phyloP scores from a whole-genome alignment of 2,329 filamentous ascomycete genomes.

The Hypomyces rosellus region DNA sequence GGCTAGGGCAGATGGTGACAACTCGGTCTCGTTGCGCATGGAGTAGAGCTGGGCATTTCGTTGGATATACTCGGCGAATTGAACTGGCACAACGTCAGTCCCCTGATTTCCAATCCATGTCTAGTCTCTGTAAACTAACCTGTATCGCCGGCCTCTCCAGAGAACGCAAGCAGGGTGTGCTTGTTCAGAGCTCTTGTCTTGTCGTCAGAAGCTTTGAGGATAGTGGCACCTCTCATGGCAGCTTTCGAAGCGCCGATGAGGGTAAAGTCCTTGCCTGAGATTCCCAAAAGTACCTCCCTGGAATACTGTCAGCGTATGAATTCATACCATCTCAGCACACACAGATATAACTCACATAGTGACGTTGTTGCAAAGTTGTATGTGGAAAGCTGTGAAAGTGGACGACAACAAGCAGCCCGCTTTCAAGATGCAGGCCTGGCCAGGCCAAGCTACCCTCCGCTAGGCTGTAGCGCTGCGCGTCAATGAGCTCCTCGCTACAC shows the following conservation, averaged over 20 bases:
- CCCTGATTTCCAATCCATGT: neutral
- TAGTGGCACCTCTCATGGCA: constrained; percentile 92
- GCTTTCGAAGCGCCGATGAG: constrained; percentile 97
- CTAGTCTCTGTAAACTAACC: constrained; percentile 43
- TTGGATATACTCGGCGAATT: constrained; percentile 99
- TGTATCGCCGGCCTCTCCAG: constrained; percentile 93
- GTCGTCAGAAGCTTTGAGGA: constrained; percentile 92
- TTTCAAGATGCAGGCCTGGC: constrained; percentile 1
- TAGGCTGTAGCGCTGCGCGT: constrained; percentile 36
- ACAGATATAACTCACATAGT: constrained; percentile 9
- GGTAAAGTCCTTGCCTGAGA: constrained; percentile 99
- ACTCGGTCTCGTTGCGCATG: constrained; percentile 93
- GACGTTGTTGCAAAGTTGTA: constrained; percentile 11
- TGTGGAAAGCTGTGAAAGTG: constrained; percentile 16
- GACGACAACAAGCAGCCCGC: constrained; percentile 4
- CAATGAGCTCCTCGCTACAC: constrained; percentile 18
- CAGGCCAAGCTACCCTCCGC: constrained; percentile 9
- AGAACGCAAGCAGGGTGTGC: constrained; percentile 91
- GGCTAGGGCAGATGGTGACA: constrained; percentile 82
- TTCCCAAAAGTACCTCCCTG: constrained; percentile 96
- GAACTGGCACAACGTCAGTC: constrained; percentile 54
- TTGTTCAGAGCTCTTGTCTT: constrained; percentile 92
- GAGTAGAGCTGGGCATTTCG: constrained; percentile 97
- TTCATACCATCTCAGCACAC: neutral
- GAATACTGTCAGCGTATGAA: constrained; percentile 5